Base-by-base conservation (phyloP, 148 eudicot genomes). In the Diospyros lotus region DNA sequence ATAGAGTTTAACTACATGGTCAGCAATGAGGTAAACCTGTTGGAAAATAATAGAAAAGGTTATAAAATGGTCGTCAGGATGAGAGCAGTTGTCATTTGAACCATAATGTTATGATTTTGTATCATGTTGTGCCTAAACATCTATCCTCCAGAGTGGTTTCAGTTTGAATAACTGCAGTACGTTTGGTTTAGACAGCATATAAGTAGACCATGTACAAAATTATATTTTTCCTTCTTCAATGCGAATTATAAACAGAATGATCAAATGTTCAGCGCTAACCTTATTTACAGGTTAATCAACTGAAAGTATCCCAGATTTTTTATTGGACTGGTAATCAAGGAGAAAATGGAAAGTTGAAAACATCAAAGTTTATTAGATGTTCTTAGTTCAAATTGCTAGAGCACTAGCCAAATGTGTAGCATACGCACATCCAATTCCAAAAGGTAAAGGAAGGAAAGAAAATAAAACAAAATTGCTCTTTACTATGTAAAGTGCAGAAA, bases 1-100 rank as follows among this genome's bases (percentile, higher is more conserved):
- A 82, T 82, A 94, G 55, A 94, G 75, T 86, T 94, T 94, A 77
- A 90, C 75, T 4, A 88, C 98, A 77, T 82, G 83, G 68, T 86
- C 94, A 70, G 66, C 86, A 73, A 92, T 82, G 45, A 92, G 89
- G 84, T 90, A 94, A 77, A 94, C 98, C 98, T 94, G 82, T 50
- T 46, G 18, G 13, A 63, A 43, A 48, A 42, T 66, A 44, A 66
- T 41, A 7, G 6, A 66, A 28, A 6, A 42, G 55, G 77, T 75
- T 64, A 43, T 15, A 62, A 65, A 11, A 74, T 64, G 51, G 62
- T 71, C 54, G 54, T 56, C 40, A 39, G 5, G n/a, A 77, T 38
- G 39, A 66, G 14, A 65, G 44, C 56, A 63, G 58, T 73, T 28
- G n/a, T 39, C 41, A 5, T 69, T 42, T n/a, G 15, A 77, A 45